phyloP scores from a whole-genome alignment of 2,329 filamentous ascomycete genomes.

The Colletotrichum orbiculare region DNA sequence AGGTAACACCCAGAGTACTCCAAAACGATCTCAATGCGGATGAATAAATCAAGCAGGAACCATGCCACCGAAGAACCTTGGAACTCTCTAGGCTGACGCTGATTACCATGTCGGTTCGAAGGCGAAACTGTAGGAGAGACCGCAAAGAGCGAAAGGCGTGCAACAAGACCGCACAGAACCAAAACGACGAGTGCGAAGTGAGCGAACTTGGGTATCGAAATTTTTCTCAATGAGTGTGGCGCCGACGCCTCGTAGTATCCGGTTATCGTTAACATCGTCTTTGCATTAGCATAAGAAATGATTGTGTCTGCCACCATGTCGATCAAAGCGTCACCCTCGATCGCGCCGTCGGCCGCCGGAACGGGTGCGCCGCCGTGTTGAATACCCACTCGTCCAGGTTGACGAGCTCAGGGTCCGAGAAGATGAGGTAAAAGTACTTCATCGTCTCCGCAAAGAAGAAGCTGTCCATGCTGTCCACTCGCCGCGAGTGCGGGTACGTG shows the following conservation, averaged over 20 bases:
- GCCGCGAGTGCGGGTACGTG: slow-evolving; percentile 59
- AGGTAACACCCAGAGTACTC: background rate
- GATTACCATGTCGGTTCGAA: background rate
- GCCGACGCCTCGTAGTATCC: too few species aligned
- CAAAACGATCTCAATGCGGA: background rate
- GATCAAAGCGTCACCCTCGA: slow-evolving; percentile 4
- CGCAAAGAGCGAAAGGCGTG: background rate
- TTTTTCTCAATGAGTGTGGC: too few species aligned
- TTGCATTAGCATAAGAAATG: slow-evolving; percentile 1
- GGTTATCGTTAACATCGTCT: background rate
- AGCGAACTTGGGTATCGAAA: background rate
- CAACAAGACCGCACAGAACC: too few species aligned
- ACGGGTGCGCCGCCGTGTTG: slow-evolving; percentile 64
- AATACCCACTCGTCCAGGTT: slow-evolving; percentile 76
- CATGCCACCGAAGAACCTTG: background rate
- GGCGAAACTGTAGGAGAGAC: background rate
- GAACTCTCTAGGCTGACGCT: background rate
- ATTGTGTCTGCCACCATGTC: background rate
- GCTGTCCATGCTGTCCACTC: slow-evolving; percentile 59
- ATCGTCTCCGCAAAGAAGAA: slow-evolving; percentile 81
- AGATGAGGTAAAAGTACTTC: slow-evolving; percentile 81
- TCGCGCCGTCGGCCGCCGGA: slow-evolving; percentile 38
- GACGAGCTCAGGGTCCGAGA: slow-evolving; percentile 70
- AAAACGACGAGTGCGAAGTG: too few species aligned
- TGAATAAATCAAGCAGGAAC: background rate